Evolutionary conservation across 2,329 filamentous ascomycete species (phyloP).

Genomic region (Beauveria rudraprayagi): DNA sequence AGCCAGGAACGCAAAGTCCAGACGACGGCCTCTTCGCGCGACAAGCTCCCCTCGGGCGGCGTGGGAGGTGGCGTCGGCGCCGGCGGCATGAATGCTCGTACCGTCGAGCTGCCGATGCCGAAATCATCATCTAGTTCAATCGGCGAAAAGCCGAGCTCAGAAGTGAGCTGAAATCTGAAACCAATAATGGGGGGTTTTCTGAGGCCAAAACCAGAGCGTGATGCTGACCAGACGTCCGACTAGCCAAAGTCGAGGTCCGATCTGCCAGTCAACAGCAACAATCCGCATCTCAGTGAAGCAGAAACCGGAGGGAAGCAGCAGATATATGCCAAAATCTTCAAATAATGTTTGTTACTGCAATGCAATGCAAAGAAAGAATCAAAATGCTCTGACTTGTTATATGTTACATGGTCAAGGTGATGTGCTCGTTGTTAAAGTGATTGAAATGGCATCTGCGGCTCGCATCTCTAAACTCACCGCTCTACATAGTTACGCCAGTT

Average conservation of each 20-base stretch:
- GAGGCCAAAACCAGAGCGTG: neutral
- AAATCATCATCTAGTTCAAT: neutral
- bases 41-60: constrained; percentile 26
- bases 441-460: neutral
- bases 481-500: constrained; percentile 20
- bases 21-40: constrained; percentile 20
- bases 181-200: too few species aligned
- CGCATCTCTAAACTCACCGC: neutral
- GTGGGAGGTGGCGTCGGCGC: constrained; percentile 25
- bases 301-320: neutral
- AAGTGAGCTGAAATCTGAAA: neutral
- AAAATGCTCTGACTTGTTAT: neutral
- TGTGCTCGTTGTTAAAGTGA: neutral
- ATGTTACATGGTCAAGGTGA: neutral
- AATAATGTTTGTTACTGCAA: too few species aligned
- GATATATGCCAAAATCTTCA: neutral
- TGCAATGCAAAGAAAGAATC: neutral
- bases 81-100: constrained; percentile 21
- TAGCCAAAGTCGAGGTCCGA: neutral
- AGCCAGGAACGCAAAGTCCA: constrained; percentile 13
- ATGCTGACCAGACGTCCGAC: neutral
- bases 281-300: neutral
- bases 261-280: neutral
- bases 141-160: neutral
- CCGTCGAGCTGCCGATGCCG: constrained; percentile 16